Evolutionary conservation across 73 alveolate species (phyloP).

Genomic region (Tetrahymena borealis): DNA sequence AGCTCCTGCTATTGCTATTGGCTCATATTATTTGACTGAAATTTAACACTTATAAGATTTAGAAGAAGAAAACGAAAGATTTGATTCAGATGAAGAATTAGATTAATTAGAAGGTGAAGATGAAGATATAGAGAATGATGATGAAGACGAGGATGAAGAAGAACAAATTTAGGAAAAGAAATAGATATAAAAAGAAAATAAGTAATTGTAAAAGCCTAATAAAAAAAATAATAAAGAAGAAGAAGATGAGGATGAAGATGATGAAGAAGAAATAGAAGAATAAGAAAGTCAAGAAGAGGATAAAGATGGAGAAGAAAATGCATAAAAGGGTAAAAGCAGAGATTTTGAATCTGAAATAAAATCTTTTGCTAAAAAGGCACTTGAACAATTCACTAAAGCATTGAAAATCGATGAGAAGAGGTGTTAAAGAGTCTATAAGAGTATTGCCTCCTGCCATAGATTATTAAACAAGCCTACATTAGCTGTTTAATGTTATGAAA

Average conservation of each 20-base stretch:
- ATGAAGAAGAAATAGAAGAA: neutral
- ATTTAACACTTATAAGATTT: neutral
- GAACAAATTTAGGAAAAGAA: no score
- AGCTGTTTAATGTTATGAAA: neutral
- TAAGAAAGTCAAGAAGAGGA: neutral
- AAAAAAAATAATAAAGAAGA: neutral
- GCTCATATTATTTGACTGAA: neutral
- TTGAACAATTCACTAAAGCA: neutral
- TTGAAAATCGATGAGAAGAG: neutral
- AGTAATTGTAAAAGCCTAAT: neutral
- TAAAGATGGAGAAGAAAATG: neutral
- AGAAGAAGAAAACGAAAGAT: neutral
- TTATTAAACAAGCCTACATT: neutral
- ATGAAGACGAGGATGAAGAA: no score
- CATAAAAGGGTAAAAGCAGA: neutral
- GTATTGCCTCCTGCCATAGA: neutral
- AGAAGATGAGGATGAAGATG: neutral
- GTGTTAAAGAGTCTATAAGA: neutral
- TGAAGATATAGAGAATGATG: no score
- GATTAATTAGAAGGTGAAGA: neutral
- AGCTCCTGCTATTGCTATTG: neutral
- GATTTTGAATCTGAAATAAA: neutral
- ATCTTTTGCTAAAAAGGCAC: neutral
- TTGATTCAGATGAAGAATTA: neutral
- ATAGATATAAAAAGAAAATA: neutral